Percentiles rank a stretch among this genome's conserved stretches.
Evolutionary conservation across 1,284 basidiomycete genomes (phyloP).

Genomic region (Apiotrichum gracile): DNA sequence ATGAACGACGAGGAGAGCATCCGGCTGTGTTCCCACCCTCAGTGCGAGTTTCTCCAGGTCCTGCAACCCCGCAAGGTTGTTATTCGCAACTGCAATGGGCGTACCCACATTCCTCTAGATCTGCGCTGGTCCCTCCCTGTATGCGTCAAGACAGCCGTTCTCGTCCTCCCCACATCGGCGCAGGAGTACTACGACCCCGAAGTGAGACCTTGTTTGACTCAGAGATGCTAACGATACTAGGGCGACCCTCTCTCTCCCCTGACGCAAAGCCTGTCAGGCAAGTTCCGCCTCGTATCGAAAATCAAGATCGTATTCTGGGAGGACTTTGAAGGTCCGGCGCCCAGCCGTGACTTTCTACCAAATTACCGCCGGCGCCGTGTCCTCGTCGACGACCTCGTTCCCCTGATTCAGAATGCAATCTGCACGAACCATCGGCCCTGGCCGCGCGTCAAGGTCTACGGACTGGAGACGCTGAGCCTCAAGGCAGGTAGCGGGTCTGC

Average conservation of each 20-base stretch:
- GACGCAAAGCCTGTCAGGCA: not conserved
- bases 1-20: not conserved
- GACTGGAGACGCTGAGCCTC: not conserved
- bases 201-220: not conserved
- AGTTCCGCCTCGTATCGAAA: not conserved
- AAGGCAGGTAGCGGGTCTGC: not conserved
- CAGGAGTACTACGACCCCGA: not conserved
- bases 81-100: not conserved
- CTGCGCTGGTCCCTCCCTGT: not conserved
- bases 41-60: not conserved
- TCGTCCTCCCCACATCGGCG: not conserved
- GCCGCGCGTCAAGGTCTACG: not conserved
- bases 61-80: not conserved
- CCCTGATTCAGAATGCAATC: not conserved
- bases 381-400: not conserved
- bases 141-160: not conserved
- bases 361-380: not conserved
- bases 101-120: not conserved
- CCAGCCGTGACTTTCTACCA: not conserved
- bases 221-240: not conserved
- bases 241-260: not conserved
- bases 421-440: not conserved
- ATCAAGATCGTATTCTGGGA: slow-evolving; percentile 1
- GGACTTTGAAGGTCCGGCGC: not conserved
- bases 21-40: not conserved